Conservation (phyloP, 257 asterid genomes). For the Linderniella brevidens region DNA sequence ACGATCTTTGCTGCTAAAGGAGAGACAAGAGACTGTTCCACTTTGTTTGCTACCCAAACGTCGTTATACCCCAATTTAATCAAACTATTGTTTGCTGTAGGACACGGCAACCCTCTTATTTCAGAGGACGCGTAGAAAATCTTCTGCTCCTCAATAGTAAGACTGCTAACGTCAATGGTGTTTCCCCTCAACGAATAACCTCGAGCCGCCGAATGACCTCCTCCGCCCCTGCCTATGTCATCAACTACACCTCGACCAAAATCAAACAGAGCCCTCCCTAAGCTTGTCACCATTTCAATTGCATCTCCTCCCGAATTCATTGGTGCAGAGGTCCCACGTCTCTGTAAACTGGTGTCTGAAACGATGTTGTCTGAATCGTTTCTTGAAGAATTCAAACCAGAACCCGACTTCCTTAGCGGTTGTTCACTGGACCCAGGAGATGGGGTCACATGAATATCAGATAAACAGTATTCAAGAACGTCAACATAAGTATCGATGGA, state of each 20-base stretch:
- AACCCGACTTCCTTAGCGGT: conserved; percentile 16
- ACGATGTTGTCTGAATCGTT: conserved; percentile 21
- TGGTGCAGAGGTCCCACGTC: conserved; percentile 24
- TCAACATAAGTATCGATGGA: conserved; percentile 65
- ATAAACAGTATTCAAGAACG: conserved; percentile 88
- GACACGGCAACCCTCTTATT: conserved; percentile 79
- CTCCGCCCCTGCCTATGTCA: conserved; percentile 75
- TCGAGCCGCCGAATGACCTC: conserved; percentile 38
- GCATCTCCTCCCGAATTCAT: conserved; percentile 84
- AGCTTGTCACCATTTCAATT: conserved; percentile 78
- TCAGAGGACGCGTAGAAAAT: conserved; percentile 38
- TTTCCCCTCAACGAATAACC: conserved; percentile 29
- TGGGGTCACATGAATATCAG: conserved; percentile 53
- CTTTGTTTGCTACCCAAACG: conserved; percentile 73
- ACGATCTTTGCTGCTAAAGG: conserved; percentile 63
- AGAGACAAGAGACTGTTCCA: conserved; percentile 51
- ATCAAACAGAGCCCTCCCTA: conserved; percentile 85
- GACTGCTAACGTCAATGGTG: conserved; percentile 22
- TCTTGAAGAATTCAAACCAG: conserved; percentile 21
- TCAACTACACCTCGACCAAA: conserved; percentile 92
- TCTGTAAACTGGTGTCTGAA: conserved; percentile 24
- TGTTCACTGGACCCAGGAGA: conserved; percentile 23
- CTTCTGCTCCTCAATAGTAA: conserved; percentile 35
- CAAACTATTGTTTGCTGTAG: conserved; percentile 57
- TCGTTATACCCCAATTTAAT: conserved; percentile 53